Evolutionary conservation across 2,329 filamentous ascomycete genomes (phyloP).

Genomic region (Nakataea oryzae): DNA sequence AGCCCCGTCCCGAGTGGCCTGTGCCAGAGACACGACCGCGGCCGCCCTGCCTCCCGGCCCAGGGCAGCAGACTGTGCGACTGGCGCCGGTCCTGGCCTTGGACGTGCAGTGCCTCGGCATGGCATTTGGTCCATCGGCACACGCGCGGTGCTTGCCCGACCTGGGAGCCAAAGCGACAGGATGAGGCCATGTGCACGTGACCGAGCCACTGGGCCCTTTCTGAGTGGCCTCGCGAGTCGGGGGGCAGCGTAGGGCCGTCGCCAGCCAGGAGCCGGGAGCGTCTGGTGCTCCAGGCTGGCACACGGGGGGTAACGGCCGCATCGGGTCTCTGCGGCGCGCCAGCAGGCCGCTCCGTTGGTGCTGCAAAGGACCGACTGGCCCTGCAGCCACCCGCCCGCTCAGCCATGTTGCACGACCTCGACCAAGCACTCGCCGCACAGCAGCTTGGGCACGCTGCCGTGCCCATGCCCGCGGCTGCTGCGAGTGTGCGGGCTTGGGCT

Average conservation of each 20-base stretch:
- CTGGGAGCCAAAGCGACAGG: too few relatives aligned
- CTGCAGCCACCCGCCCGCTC: slow-evolving; percentile 1
- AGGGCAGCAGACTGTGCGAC: neutral
- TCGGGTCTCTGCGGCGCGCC: neutral
- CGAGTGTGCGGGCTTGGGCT: neutral
- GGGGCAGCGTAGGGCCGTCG: too few relatives aligned
- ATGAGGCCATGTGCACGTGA: too few relatives aligned
- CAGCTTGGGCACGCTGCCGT: neutral
- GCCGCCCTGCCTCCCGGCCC: too few relatives aligned
- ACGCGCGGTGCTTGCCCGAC: too few relatives aligned
- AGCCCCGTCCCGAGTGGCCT: too few relatives aligned
- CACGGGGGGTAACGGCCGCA: neutral
- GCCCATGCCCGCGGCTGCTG: too few relatives aligned
- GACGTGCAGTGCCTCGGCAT: neutral
- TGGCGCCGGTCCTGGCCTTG: neutral
- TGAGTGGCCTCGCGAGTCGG: too few relatives aligned
- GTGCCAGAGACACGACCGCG: too few relatives aligned
- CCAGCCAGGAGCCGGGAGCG: too few relatives aligned
- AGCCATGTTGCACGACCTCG: neutral
- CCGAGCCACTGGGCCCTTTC: too few relatives aligned
- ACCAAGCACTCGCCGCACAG: neutral
- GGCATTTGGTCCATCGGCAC: neutral
- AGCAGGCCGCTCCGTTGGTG: neutral
- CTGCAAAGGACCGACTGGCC: slow-evolving; percentile 4
- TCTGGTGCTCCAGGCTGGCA: too few relatives aligned